A percentile compares a stretch with the other conserved stretches of the same genome.
Evolutionary conservation across 495 filamentous ascomycete genomes (phyloP).

Genomic region (Corynascus novoguineensis): DNA sequence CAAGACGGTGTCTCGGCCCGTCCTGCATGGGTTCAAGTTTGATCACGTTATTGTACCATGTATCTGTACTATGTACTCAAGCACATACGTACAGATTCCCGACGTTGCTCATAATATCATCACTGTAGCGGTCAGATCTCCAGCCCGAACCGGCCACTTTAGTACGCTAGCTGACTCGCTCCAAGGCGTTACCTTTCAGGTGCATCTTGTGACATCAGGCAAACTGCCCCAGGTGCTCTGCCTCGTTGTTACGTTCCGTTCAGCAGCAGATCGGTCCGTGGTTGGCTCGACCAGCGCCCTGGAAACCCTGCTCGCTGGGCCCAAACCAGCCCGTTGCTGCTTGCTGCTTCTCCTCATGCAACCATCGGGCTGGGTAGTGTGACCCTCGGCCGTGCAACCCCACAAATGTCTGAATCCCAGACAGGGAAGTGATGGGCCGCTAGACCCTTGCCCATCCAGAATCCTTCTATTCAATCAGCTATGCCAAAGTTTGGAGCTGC

Average conservation of each 20-base stretch:
- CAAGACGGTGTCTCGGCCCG: background rate
- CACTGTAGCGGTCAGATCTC: too few relatives aligned
- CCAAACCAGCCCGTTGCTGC: background rate
- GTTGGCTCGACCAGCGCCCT: background rate
- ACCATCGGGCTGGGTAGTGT: slow-evolving; percentile 2
- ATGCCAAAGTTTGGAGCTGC: background rate
- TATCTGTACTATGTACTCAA: too few relatives aligned
- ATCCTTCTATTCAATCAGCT: background rate
- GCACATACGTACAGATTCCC: too few relatives aligned
- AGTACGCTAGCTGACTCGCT: too few relatives aligned
- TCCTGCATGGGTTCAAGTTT: background rate
- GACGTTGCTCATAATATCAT: too few relatives aligned
- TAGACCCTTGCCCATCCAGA: background rate
- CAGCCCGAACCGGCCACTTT: too few relatives aligned
- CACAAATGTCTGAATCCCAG: background rate
- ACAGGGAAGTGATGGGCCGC: slow-evolving; percentile 4
- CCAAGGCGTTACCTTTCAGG: too few relatives aligned
- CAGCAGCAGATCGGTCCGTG: background rate
- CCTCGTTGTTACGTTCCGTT: slow-evolving; percentile 2
- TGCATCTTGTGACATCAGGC: background rate
- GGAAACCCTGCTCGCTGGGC: background rate
- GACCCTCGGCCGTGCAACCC: slow-evolving; percentile 11
- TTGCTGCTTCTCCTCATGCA: background rate
- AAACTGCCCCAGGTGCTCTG: background rate
- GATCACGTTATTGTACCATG: too few relatives aligned